Base-by-base conservation (phyloP, 2,329 filamentous ascomycete genomes). In the Aspergillus sp. region DNA sequence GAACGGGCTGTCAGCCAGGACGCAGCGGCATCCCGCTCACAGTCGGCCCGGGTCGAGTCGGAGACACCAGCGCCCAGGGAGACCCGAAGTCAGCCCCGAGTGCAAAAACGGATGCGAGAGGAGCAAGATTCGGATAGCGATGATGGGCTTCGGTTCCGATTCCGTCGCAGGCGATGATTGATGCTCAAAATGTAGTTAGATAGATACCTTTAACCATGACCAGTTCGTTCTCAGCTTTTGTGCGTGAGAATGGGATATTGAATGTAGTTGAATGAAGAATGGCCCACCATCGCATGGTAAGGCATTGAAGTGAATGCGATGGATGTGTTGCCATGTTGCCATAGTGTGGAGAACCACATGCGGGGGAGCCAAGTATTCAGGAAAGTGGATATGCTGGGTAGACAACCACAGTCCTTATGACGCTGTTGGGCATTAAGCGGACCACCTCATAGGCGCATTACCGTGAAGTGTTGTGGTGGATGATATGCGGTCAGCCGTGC, bases 91-190 rank as follows among this genome's bases (percentile, higher is more conserved):
- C 21, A 13, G 15, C 52, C 17, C 17, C 17, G 52, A 7, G 19
- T 23, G 8, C 71, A 68, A 51, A 78, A 75, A 66, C 74, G 75
- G 61, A 59, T 53, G 55, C 77, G 74, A 64, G 70, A 71, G 64
- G 66, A 70, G 54, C 70, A 76, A 6, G 82, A 83, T 36, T 83
- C 81, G 44, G 84, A 84, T 48, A 84, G 84, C 67, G 84, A 85
- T 27, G 84, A 86, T 66, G 83, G 82, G 63, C 75, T 81, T 60
- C 82, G 82, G 32, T 85, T 85, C 66, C 78, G 82, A 57, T 86
- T 87, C 65, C 80, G 80, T 64, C 76, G 81, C 61, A 78, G 78
- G 68, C 76, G 77, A 50, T 67, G 54, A 52, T 11, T 36, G 32
- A 13, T 36, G 11, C 32, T 36, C 11, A 36, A 6, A 13, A 36